A percentile compares a stretch with the other conserved stretches of the same genome.
These are phyloP conservation scores for Exophiala sideris DNA, from an alignment of 2,329 filamentous ascomycete genomes.

Conservation along the genomic window DNA sequence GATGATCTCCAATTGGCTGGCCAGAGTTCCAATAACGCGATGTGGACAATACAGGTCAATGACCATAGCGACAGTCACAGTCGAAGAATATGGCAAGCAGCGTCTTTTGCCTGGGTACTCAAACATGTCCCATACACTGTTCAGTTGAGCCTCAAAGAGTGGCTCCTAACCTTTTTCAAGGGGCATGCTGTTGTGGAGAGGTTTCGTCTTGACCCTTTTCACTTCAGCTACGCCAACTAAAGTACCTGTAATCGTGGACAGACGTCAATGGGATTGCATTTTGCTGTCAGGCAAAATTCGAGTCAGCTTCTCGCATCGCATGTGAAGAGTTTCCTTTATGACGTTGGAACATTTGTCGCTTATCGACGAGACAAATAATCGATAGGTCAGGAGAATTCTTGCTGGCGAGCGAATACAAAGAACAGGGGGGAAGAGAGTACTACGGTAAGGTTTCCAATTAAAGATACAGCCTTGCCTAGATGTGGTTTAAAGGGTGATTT, in stretches of 20 bases:
- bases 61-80: slow-evolving; percentile 20
- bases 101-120: slow-evolving; percentile 19
- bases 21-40: slow-evolving; percentile 21
- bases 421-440: neutral
- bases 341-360: slow-evolving; percentile 29
- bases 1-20: slow-evolving; percentile 15
- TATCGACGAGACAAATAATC: neutral
- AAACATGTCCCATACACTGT: slow-evolving; percentile 21
- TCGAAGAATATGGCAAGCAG: slow-evolving; percentile 18
- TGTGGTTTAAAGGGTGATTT: too few relatives aligned
- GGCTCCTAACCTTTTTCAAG: slow-evolving; percentile 20
- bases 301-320: too few relatives aligned
- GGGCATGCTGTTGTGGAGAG: slow-evolving; percentile 12
- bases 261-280: too few relatives aligned
- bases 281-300: too few relatives aligned
- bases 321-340: slow-evolving; percentile 25
- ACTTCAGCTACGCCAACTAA: slow-evolving; percentile 23
- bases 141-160: slow-evolving; percentile 17
- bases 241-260: too few relatives aligned
- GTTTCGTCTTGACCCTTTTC: slow-evolving; percentile 15
- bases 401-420: too few relatives aligned
- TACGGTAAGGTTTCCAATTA: neutral
- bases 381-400: neutral
- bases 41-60: slow-evolving; percentile 23
- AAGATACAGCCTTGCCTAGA: neutral